Evolutionary conservation across 176 grass and related monocot species (phyloP).

Genomic region (Carex scoparia): DNA sequence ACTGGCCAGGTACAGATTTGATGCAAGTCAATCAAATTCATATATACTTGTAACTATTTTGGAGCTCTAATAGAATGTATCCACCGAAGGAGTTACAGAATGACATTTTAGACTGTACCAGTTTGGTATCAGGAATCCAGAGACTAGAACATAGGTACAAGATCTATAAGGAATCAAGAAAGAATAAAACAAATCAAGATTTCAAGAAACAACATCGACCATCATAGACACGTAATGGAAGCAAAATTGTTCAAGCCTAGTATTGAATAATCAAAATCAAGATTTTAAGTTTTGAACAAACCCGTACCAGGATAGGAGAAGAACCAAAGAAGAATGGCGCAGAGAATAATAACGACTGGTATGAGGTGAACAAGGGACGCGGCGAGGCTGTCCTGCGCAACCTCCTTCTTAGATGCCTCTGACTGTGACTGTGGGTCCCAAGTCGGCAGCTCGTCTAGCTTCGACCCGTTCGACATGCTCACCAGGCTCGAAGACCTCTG

Average conservation of each 20-base stretch:
- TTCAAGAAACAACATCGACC: background rate
- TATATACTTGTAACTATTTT: background rate
- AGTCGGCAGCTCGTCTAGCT: slow-evolving; percentile 48
- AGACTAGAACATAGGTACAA: background rate
- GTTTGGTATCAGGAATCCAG: background rate
- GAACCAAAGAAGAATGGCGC: slow-evolving; percentile 65
- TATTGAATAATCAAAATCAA: background rate
- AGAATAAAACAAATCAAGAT: background rate
- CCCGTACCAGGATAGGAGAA: slow-evolving; percentile 36
- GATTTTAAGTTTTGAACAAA: background rate
- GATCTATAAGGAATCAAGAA: background rate
- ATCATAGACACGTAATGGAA: background rate
- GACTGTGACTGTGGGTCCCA: slow-evolving; percentile 48
- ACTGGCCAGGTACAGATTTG: too few relatives aligned
- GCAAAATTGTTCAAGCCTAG: background rate
- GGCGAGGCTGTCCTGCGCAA: slow-evolving; percentile 37
- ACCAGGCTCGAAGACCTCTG: slow-evolving; percentile 22
- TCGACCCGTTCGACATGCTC: slow-evolving; percentile 30
- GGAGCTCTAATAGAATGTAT: background rate
- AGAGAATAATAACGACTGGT: slow-evolving; percentile 59
- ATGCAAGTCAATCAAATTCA: background rate
- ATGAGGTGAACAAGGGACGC: slow-evolving; percentile 57
- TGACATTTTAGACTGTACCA: background rate
- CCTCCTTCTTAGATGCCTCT: slow-evolving; percentile 68
- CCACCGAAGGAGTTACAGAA: background rate